Evolutionary conservation across 352 stramenopile species (phyloP).

Genomic region (Phytophthora constricta): DNA sequence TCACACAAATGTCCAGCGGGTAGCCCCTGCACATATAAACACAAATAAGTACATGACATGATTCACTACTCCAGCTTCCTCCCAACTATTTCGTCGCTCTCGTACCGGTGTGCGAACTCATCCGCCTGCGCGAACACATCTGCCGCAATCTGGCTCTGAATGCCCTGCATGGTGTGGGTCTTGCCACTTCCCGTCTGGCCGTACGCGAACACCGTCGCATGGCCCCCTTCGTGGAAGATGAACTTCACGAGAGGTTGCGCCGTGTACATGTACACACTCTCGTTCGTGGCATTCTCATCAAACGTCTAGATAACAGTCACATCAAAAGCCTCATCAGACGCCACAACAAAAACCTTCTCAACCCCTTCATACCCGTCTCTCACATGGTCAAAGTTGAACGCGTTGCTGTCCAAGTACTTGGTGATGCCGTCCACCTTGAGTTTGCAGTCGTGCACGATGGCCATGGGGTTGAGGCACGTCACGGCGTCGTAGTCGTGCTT

Average conservation of each 20-base stretch:
- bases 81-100: too few species aligned
- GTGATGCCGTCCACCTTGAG: slow-evolving; percentile 98
- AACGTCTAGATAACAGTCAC: slow-evolving; percentile 84
- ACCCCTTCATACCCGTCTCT: slow-evolving; percentile 8
- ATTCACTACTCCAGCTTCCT: background rate
- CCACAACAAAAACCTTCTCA: too few species aligned
- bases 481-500: slow-evolving; percentile 96
- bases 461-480: slow-evolving; percentile 94
- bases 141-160: slow-evolving; percentile 77
- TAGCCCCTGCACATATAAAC: slow-evolving; percentile 39
- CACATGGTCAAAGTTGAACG: slow-evolving; percentile 92
- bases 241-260: slow-evolving; percentile 95
- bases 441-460: slow-evolving; percentile 97
- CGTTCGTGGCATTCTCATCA: slow-evolving; percentile 91
- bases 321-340: background rate
- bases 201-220: slow-evolving; percentile 96
- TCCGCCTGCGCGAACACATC: slow-evolving; percentile 80
- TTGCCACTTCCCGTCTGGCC: slow-evolving; percentile 95
- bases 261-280: slow-evolving; percentile 94
- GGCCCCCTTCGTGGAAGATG: slow-evolving; percentile 89
- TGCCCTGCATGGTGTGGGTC: slow-evolving; percentile 94
- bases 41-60: background rate
- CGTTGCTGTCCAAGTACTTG: slow-evolving; percentile 98
- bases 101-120: slow-evolving; percentile 52
- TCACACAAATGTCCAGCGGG: slow-evolving; percentile 89